Base-by-base conservation (phyloP, 1,284 basidiomycete genomes). In the Pholiota adiposa region DNA sequence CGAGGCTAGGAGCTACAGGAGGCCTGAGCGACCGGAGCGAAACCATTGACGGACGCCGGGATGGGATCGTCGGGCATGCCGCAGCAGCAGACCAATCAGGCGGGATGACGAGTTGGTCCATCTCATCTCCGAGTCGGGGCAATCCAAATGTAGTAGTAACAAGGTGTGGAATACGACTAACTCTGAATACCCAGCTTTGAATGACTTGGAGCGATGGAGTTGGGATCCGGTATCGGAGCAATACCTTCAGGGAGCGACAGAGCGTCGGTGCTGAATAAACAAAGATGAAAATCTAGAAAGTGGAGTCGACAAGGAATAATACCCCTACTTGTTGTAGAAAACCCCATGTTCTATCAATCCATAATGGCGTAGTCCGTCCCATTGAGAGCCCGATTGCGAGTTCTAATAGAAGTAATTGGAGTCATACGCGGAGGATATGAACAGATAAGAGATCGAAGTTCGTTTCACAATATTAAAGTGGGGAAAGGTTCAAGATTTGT, bases 331-430 rank as follows among this genome's bases (percentile, higher is more conserved):
- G 71, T 88, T 84, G 70, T 90, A 90, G 69, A 86, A 87, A 19
- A 87, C 75, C 1, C 76, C 77, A 64, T 88, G 80, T 29, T 83
- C 78, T 2, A 74, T 56, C 43, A 89, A 63, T 2, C 86, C 85
- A 65, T 81, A 88, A 63, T 90, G 87, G 61, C 82, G 80, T 65
- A 89, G 59, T 3, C 89, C 87, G 65, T 91, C 90, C 89, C 89
- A 90, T 64, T 92, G 90, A 3, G 87, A 82, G 23, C 89, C 88
- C 0, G 87, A 88, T 75, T 91, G 89, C 0, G 88, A 87, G 63
- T 92, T 91, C 86, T 90, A 34, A 12, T 25, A 18, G 36, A 29
- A 12, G 27, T 14, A 33, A 41, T 29, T 40, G 21, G 25, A 53
- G 11, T 8, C 27, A 9, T 33, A 54, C 9, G n/a, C 23, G 27